Evolutionary conservation across 805 yeast species (phyloP).

Genomic region (Yamadazyma philogaea): DNA sequence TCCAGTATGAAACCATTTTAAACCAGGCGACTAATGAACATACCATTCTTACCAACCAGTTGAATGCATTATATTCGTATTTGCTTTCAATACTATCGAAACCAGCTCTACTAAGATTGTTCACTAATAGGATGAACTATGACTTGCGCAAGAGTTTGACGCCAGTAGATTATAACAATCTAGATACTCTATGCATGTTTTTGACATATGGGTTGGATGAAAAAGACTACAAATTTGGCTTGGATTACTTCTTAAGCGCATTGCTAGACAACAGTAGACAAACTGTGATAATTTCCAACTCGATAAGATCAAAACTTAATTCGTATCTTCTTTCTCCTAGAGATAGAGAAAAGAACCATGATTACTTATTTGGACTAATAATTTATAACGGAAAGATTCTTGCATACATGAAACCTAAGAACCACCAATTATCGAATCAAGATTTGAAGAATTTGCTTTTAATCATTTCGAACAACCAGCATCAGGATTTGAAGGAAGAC

Average conservation of each 20-base stretch:
- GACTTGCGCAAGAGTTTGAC: conserved; percentile 77
- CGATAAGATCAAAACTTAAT: conserved; percentile 57
- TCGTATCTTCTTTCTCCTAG: conserved; percentile 41
- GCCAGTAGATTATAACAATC: conserved; percentile 66
- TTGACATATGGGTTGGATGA: conserved; percentile 31
- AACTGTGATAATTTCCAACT: conserved; percentile 45
- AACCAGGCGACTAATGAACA: conserved; percentile 17
- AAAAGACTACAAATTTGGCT: conserved; percentile 11
- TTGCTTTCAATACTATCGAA: conserved; percentile 80
- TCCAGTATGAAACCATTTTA: conserved; percentile 40
- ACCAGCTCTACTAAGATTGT: conserved; percentile 68
- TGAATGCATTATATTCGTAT: conserved; percentile 72
- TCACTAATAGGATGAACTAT: conserved; percentile 69
- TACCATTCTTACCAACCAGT: conserved; percentile 42
- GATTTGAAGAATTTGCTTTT: conserved; percentile 76
- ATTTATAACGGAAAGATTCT: conserved; percentile 65
- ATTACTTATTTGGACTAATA: conserved; percentile 69
- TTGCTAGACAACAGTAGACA: conserved; percentile 20
- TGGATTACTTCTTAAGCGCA: conserved; percentile 28
- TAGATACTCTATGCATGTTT: conserved; percentile 53
- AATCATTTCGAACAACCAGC: conserved; percentile 50
- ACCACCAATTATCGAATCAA: conserved; percentile 75
- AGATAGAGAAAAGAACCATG: conserved; percentile 24
- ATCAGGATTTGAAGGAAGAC: conserved; percentile 47
- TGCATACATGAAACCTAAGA: conserved; percentile 69